Percentiles rank a stretch among this genome's conserved stretches.
Evolutionary conservation across 768 basidiomycete genomes (phyloP).

Genomic region (Dendrothele bispora): DNA sequence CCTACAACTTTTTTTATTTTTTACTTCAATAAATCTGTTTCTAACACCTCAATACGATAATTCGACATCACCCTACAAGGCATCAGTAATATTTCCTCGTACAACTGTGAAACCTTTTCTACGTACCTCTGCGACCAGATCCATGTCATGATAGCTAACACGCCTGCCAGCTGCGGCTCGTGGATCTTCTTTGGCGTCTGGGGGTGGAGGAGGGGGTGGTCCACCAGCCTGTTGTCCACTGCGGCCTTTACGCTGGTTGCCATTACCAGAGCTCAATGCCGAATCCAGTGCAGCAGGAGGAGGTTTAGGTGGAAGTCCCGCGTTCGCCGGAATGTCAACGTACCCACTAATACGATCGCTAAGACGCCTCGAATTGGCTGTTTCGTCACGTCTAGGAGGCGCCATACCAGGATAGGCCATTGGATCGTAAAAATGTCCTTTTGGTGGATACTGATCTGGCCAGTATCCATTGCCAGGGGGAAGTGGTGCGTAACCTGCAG

Average conservation of each 20-base stretch:
- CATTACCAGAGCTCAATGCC: constrained; percentile 51
- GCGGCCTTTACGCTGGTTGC: constrained; percentile 35
- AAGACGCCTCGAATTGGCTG: constrained; percentile 59
- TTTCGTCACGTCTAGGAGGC: constrained; percentile 58
- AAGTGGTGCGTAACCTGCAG: constrained; percentile 44
- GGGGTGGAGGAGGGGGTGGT: constrained; percentile 76
- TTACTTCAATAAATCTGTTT: too few species aligned
- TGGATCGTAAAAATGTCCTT: constrained; percentile 38
- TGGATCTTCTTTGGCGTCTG: constrained; percentile 91
- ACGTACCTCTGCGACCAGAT: constrained; percentile 79
- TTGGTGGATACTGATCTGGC: constrained; percentile 40
- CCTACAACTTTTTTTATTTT: too few species aligned
- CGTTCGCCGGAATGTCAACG: constrained; percentile 58
- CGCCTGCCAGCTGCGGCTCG: constrained; percentile 85
- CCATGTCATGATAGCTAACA: constrained; percentile 96
- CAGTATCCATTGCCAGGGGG: constrained; percentile 39
- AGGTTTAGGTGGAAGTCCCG: constrained; percentile 82
- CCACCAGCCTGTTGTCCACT: constrained; percentile 43
- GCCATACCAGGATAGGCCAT: constrained; percentile 34
- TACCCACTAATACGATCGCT: constrained; percentile 83
- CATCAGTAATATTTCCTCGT: constrained; percentile 13
- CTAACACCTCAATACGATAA: constrained; percentile 43
- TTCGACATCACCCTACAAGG: constrained; percentile 57
- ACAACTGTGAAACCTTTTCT: constrained; percentile 9
- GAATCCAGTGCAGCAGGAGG: constrained; percentile 51